These are phyloP conservation scores for Globisporangium mamillatum DNA, from an alignment of 352 stramenopile species.

Conservation along the genomic window DNA sequence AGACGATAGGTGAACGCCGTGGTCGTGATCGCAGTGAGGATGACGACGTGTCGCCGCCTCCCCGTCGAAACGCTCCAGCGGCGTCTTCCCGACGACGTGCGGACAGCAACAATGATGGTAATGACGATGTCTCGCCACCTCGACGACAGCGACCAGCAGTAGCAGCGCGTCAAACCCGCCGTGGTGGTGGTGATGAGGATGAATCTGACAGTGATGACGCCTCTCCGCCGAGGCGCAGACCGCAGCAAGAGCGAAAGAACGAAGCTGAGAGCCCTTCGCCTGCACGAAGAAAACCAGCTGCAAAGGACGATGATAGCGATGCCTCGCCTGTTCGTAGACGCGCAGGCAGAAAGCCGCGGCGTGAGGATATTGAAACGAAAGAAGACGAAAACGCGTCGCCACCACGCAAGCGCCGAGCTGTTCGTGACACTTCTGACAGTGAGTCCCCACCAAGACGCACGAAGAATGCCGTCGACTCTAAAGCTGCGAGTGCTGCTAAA, in stretches of 20 bases:
- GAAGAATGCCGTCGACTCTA: neutral
- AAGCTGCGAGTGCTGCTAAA: neutral
- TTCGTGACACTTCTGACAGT: neutral
- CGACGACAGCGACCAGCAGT: slow-evolving; percentile 17
- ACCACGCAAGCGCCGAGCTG: slow-evolving; percentile 13
- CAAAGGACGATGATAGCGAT: slow-evolving; percentile 21
- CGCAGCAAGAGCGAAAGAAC: slow-evolving; percentile 1
- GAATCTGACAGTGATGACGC: slow-evolving; percentile 19
- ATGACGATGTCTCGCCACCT: slow-evolving; percentile 24
- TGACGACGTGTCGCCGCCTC: slow-evolving; percentile 30
- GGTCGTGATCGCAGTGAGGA: slow-evolving; percentile 1
- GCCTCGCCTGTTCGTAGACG: slow-evolving; percentile 25
- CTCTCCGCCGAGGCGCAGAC: slow-evolving; percentile 20
- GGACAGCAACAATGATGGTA: slow-evolving; percentile 17
- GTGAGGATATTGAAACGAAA: slow-evolving; percentile 4
- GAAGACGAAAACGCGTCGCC: slow-evolving; percentile 21
- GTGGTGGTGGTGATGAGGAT: neutral
- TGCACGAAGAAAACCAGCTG: neutral
- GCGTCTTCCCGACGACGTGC: neutral
- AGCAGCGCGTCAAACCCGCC: neutral
- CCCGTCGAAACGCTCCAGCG: slow-evolving; percentile 12
- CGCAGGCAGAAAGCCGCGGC: neutral
- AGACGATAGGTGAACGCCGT: neutral
- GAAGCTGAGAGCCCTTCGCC: neutral
- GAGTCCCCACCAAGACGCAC: slow-evolving; percentile 1